Evolutionary conservation across 768 basidiomycete species (phyloP), one percentile per base, ranked within the genome.

Genomic region (Leccinum imitatum): DNA sequence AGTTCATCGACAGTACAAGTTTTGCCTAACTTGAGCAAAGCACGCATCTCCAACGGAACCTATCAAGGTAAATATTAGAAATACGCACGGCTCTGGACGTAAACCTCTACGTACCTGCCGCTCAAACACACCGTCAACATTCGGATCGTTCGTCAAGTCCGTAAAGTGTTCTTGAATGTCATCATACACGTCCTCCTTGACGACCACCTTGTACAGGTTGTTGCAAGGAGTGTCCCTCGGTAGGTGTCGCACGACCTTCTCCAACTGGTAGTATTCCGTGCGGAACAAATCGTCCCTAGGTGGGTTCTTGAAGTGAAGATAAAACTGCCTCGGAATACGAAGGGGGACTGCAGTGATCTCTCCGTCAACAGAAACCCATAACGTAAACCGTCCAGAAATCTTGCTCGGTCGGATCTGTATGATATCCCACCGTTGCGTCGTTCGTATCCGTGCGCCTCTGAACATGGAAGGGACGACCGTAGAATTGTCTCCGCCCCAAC

Each of bases 111-210:
- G 5, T n/a, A 94, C 93, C 82, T 98, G 95, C 19, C 89, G 80
- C 75, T 99, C 97, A 67, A 89, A 99, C 4, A 97, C 90, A 1
- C 93, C 94, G 66, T 98, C 94, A 9, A 98, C 93, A 68, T 91
- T 93, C 0, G 95, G 92, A 67, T 95, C 91, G 69, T 97, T 97
- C 59, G 86, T 92, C 53, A 98, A 79, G 70, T 95, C 89, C 17
- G 93, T 87, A 69, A 98, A 98, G 71, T 97, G 93, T 58, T 93
- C 89, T 65, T 93, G 89, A 31, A 89, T 91, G 31, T 90, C 85
- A 31, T 89, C 80, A 73, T 91, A 99, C 15, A 88, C 76, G 6
- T 90, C 87, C 70, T 98, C 97, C 33, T 87, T 83, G 23, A 95
- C 92, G 11, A 83, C 77, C 27, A 98, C 78, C 66, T 87, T 89